Conservation (phyloP, 345 rosid genomes). For the Eucalyptus sideroxylon region DNA sequence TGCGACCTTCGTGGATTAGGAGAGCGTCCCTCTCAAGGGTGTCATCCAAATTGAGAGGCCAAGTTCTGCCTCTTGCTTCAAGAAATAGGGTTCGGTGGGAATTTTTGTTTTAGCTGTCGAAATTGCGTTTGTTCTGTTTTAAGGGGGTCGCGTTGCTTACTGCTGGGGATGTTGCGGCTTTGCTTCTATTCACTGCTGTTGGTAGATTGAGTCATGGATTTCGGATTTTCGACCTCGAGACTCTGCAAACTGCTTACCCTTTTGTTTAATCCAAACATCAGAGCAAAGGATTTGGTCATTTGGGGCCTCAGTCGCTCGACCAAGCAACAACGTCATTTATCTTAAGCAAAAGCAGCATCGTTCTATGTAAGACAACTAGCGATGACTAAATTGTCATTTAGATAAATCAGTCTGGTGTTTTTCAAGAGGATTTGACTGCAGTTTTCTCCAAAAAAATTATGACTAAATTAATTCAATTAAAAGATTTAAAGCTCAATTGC, state of each 20-base stretch:
- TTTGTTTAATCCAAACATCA: slow-evolving; percentile 12
- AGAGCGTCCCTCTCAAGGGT: slow-evolving; percentile 67
- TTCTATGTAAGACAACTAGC: not conserved
- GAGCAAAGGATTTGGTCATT: not conserved
- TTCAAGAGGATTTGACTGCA: not conserved
- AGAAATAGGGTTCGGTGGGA: slow-evolving; percentile 57
- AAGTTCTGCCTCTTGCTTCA: slow-evolving; percentile 21
- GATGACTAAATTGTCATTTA: not conserved
- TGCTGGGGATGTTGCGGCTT: slow-evolving; percentile 81
- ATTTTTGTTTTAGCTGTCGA: not conserved
- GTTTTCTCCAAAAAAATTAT: not conserved
- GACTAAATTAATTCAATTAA: not conserved
- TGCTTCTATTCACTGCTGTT: slow-evolving; percentile 66
- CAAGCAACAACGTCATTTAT: not conserved
- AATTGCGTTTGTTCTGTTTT: not conserved
- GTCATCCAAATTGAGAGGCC: slow-evolving; percentile 79
- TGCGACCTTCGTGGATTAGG: slow-evolving; percentile 47
- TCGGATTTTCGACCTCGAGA: slow-evolving; percentile 40
- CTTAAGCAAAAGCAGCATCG: not conserved
- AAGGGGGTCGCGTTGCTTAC: slow-evolving; percentile 63
- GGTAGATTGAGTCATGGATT: slow-evolving; percentile 85
- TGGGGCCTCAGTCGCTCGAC: not conserved
- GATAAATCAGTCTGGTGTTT: not conserved
- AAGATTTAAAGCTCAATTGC: not conserved
- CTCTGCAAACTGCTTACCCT: slow-evolving; percentile 77